Base-by-base conservation (phyloP, 352 stramenopile species). In the Phytophthora sansomeana region DNA sequence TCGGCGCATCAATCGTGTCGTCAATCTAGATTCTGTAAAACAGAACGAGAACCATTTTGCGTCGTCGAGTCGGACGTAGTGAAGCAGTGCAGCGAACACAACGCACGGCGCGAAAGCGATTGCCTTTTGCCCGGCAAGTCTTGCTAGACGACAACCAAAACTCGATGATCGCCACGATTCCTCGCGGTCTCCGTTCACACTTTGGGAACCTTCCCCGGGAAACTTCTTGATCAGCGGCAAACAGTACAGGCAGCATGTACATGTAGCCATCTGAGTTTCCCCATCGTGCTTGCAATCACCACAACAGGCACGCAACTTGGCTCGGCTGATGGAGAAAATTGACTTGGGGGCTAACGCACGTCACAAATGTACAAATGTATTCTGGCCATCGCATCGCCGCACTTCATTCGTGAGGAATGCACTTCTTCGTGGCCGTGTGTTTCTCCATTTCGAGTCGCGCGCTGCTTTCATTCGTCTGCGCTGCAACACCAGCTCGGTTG, bases 291-390 rank as follows among this genome's bases (percentile, higher is more conserved):
- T 48, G 59, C 61, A 69, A 67, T 24, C 26, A 29, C 41, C 41
- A 48, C 19, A 17, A 14, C 7, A n/a, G 39, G 4, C 39, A 24
- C 17, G 39, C 19, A 16, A 13, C 32, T 38, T 38, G 32, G 9
- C 32, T 38, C 32, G 32, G 32, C 32, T 38, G 3, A 38, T 5
- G 5, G 32, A 38, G 32, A 13, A 38, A 38, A 14, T 38, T 11
- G 6, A 38, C 32, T 14, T 38, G 32, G 32, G 14, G 32, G 32
- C 21, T 44, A 58, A 58, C 39, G 36, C 39, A 64, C 38, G 57
- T 16, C 57, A 67, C 21, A 55, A 63, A 61, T 53, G 65, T 21
- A 29, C 55, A 61, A 71, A 71, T 71, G 65, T 63, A 69, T 73
- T 73, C 58, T 63, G 36, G 53, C 51, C 49, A 46, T 38, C 62